Conservation (phyloP, 129 eudicot species). For the Tagetes erecta region DNA sequence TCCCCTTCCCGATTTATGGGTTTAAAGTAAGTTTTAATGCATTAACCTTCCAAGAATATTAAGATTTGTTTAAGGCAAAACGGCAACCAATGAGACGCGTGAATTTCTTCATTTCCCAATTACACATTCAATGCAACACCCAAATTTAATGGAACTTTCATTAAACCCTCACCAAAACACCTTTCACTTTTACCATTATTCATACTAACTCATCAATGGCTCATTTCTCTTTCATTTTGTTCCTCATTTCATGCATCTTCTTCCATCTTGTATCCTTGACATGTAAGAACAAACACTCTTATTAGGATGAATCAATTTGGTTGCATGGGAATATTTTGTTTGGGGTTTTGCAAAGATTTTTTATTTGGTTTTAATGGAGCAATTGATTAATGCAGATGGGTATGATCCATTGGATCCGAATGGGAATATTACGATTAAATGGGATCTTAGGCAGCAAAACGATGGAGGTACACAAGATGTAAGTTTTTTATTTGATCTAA, state of each 20-base stretch:
- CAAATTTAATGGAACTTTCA: slow-evolving; percentile 22
- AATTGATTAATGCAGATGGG: slow-evolving; percentile 56
- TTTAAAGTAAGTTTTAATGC: background rate
- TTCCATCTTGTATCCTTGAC: slow-evolving; percentile 27
- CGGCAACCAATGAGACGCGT: slow-evolving; percentile 46
- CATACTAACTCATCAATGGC: slow-evolving; percentile 32
- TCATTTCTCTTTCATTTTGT: slow-evolving; percentile 27
- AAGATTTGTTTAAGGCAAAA: slow-evolving; percentile 20
- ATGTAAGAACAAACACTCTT: slow-evolving; percentile 33
- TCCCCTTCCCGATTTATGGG: too few relatives aligned
- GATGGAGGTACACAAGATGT: slow-evolving; percentile 49
- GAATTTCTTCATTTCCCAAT: slow-evolving; percentile 32
- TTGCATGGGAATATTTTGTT: background rate
- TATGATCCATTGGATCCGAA: slow-evolving; percentile 74
- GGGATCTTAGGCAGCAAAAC: slow-evolving; percentile 59
- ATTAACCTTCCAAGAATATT: background rate
- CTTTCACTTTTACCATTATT: background rate
- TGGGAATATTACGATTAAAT: slow-evolving; percentile 69
- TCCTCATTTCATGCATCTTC: slow-evolving; percentile 28
- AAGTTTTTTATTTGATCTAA: slow-evolving; percentile 17
- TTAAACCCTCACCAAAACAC: slow-evolving; percentile 24
- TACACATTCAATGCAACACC: slow-evolving; percentile 30
- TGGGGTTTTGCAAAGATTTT: background rate
- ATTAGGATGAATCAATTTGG: too few relatives aligned
- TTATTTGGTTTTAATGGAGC: slow-evolving; percentile 3